Percentiles rank a stretch among this genome's conserved stretches.
phyloP scores from a whole-genome alignment of 2,329 filamentous ascomycete species.

The Penicillium brevicompactum region DNA sequence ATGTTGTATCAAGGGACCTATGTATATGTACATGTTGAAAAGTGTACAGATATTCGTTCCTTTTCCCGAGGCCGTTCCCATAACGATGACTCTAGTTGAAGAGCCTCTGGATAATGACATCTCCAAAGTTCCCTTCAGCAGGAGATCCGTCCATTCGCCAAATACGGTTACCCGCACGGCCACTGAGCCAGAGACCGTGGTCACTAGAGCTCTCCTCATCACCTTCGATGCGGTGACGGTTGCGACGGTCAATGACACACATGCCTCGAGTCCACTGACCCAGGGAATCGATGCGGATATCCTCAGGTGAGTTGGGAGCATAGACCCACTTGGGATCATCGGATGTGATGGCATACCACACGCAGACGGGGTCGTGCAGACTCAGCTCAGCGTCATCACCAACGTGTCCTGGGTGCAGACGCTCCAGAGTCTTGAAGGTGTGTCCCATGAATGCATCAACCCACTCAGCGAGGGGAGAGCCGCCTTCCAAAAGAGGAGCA shows the following conservation, averaged over 20 bases:
- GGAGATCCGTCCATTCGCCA: conserved; percentile 71
- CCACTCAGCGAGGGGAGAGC: conserved; percentile 76
- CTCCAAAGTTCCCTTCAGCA: conserved; percentile 67
- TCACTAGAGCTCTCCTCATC: conserved; percentile 68
- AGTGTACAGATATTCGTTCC: not conserved
- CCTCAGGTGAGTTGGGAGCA: conserved; percentile 63
- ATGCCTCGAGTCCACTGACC: conserved; percentile 96
- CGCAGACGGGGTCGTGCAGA: conserved; percentile 75
- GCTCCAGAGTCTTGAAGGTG: conserved; percentile 69
- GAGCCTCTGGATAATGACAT: conserved; percentile 65
- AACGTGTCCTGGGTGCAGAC: conserved; percentile 58
- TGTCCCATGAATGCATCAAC: conserved; percentile 70
- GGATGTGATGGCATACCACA: conserved; percentile 73
- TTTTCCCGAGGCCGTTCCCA: not conserved
- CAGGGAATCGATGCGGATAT: conserved; percentile 83
- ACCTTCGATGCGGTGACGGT: conserved; percentile 45
- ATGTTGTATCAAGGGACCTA: not conserved
- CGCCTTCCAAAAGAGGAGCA: conserved; percentile 57
- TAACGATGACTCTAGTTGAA: conserved; percentile 47
- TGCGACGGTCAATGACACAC: conserved; percentile 78
- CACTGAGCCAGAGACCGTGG: conserved; percentile 73
- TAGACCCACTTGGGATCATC: conserved; percentile 43
- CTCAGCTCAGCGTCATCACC: conserved; percentile 59
- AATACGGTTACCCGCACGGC: conserved; percentile 75
- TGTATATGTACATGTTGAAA: not conserved